These are phyloP conservation scores for Xylariaceae sp. DNA, from an alignment of 2,329 filamentous ascomycete species.

Conservation along the genomic window DNA sequence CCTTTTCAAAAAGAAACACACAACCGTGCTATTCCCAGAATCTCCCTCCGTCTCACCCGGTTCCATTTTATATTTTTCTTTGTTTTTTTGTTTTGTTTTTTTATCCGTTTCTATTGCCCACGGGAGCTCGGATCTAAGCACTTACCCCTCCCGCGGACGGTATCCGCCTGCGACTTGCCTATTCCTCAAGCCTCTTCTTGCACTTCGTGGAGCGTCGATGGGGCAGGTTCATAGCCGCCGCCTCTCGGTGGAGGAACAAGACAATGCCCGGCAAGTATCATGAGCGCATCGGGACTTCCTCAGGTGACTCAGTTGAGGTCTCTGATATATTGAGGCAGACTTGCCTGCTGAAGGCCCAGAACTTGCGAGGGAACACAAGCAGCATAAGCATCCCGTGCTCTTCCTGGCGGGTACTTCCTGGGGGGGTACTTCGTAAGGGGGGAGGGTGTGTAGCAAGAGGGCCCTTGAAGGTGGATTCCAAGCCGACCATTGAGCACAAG, in stretches of 20 bases:
- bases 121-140: background rate
- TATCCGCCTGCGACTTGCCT: conserved; percentile 25
- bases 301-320: conserved; percentile 33
- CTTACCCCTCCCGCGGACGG: conserved; percentile 23
- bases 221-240: conserved; percentile 10
- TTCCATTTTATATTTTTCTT: no score
- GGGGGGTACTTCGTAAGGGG: conserved; percentile 9
- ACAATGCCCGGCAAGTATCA: conserved; percentile 13
- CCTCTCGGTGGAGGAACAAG: conserved; percentile 16
- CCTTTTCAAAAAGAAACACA: conserved; percentile 6
- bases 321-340: conserved; percentile 22
- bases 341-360: conserved; percentile 26
- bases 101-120: background rate
- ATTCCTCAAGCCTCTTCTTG: conserved; percentile 11
- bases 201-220: conserved; percentile 10
- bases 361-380: conserved; percentile 28
- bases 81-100: no score
- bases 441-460: conserved; percentile 32
- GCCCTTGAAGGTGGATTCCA: conserved; percentile 19
- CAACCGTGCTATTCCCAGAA: conserved; percentile 16
- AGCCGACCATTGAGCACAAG: conserved; percentile 16
- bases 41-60: conserved; percentile 17
- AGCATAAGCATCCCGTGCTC: conserved; percentile 23
- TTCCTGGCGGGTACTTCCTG: background rate
- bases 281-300: conserved; percentile 21